Evolutionary conservation across 768 basidiomycete genomes (phyloP).

Genomic region (Rhizopogon vulgaris): DNA sequence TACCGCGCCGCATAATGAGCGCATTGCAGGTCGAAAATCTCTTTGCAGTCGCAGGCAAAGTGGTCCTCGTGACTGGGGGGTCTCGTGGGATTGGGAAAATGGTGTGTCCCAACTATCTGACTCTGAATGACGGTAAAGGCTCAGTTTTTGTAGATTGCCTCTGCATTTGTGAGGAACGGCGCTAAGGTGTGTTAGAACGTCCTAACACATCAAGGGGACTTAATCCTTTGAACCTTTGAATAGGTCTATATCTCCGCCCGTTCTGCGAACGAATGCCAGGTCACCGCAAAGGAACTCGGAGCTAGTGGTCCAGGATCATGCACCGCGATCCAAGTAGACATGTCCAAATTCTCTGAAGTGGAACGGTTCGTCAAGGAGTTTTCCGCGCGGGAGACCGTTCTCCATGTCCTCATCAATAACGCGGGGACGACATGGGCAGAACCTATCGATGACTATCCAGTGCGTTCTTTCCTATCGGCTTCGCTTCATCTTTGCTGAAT

Average conservation of each 20-base stretch:
- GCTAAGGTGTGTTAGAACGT: slow-evolving; percentile 35
- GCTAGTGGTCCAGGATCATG: slow-evolving; percentile 49
- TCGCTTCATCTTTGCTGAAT: slow-evolving; percentile 4
- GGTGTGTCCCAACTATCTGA: slow-evolving; percentile 26
- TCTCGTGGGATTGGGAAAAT: slow-evolving; percentile 63
- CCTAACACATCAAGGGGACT: slow-evolving; percentile 10
- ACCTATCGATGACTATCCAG: slow-evolving; percentile 40
- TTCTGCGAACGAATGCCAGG: slow-evolving; percentile 42
- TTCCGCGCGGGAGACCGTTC: slow-evolving; percentile 40
- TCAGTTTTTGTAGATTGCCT: slow-evolving; percentile 43
- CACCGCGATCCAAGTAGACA: slow-evolving; percentile 46
- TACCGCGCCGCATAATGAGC: slow-evolving; percentile 24
- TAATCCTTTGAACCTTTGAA: slow-evolving; percentile 1
- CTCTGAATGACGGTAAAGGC: not conserved
- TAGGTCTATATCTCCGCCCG: slow-evolving; percentile 63
- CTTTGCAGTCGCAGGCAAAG: slow-evolving; percentile 47
- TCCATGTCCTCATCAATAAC: slow-evolving; percentile 62
- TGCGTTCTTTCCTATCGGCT: slow-evolving; percentile 13
- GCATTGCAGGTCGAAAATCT: slow-evolving; percentile 30
- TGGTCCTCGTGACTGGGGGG: slow-evolving; percentile 62
- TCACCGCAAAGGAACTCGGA: slow-evolving; percentile 47
- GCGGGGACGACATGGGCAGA: slow-evolving; percentile 55
- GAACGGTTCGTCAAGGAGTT: slow-evolving; percentile 47
- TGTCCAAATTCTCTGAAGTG: slow-evolving; percentile 49
- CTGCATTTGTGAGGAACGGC: slow-evolving; percentile 58